Evolutionary conservation across 2,329 filamentous ascomycete species (phyloP).

Genomic region (Clonostachys rhizophaga): DNA sequence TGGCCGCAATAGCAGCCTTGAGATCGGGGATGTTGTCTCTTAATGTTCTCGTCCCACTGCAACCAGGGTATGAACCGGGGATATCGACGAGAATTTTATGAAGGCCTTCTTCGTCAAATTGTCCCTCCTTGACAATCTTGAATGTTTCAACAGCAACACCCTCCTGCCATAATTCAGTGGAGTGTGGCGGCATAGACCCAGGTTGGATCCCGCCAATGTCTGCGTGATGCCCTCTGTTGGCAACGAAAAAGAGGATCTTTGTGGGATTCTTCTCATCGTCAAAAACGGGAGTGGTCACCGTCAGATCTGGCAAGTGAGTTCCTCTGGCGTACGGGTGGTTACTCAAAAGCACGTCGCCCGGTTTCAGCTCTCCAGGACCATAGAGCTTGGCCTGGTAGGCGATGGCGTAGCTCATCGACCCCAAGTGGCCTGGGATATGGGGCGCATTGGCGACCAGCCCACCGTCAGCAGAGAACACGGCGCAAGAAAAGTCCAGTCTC

Average conservation of each 20-base stretch:
- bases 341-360: slow-evolving; percentile 24
- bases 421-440: slow-evolving; percentile 68
- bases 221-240: slow-evolving; percentile 22
- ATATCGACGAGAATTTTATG: slow-evolving; percentile 61
- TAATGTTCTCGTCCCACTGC: slow-evolving; percentile 70
- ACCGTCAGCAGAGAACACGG: slow-evolving; percentile 68
- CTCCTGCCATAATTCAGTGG: slow-evolving; percentile 60
- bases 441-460: slow-evolving; percentile 69
- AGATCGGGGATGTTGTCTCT: slow-evolving; percentile 82
- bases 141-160: slow-evolving; percentile 60
- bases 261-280: slow-evolving; percentile 16
- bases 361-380: slow-evolving; percentile 42
- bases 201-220: slow-evolving; percentile 72
- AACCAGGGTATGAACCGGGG: slow-evolving; percentile 67
- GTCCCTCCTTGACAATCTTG: slow-evolving; percentile 70
- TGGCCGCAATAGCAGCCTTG: slow-evolving; percentile 80
- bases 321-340: slow-evolving; percentile 20
- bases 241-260: slow-evolving; percentile 18
- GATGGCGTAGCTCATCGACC: slow-evolving; percentile 71
- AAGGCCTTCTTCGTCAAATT: slow-evolving; percentile 65
- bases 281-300: slow-evolving; percentile 20
- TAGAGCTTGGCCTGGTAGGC: slow-evolving; percentile 58
- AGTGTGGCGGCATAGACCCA: slow-evolving; percentile 78
- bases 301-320: slow-evolving; percentile 31
- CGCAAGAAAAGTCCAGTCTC: slow-evolving; percentile 72